Base-by-base conservation (phyloP, 371 early-diverging fungal genomes). In the Mortierella sp. region DNA sequence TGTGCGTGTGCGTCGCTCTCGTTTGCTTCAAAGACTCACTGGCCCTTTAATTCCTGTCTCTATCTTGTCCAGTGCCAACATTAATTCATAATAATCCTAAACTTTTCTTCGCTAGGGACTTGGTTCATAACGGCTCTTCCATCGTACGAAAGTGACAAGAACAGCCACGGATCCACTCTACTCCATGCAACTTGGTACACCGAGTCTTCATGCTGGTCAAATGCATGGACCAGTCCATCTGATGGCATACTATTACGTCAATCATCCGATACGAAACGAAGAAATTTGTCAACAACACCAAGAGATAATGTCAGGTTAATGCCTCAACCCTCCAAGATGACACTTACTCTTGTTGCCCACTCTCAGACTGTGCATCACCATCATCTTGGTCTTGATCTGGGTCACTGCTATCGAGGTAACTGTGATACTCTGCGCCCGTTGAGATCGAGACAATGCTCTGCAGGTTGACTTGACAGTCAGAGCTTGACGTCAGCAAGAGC, bases 171-270 rank as follows among this genome's bases (percentile, higher is more conserved):
- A 76, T 97, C 96, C 1, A 91, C 91, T 1, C 83, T 83, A 52
- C 95, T 95, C 98, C 98, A 98, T 19, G 91, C 90, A 2, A 91
- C 93, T 5, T 91, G 82, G 72, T 97, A 96, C 1, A 97, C 96
- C 63, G 93, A 93, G 66, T 97, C 96, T 80, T 98, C 97, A 74
- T 96, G 97, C 68, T 96, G 94, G 59, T 96, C 95, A 70, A 88
- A 96, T 9, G 93, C 90, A 21, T 86, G 84, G 15, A 96, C 87
- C 44, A 96, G 82, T 1, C 96, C 95, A 77, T 97, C 97, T 0
- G 86, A 84, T 5, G 93, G 90, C 57, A 84, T 85, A 21, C 85
- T 87, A 57, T 50, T 18, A 15, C 21, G 51, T n/a, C n/a, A 66
- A n/a, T 16, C 50, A 21, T 50, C 14, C 50, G 14, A 30, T 45